These are phyloP conservation scores for Dendryphion nanum DNA, from an alignment of 2,329 filamentous ascomycete species.

Conservation along the genomic window DNA sequence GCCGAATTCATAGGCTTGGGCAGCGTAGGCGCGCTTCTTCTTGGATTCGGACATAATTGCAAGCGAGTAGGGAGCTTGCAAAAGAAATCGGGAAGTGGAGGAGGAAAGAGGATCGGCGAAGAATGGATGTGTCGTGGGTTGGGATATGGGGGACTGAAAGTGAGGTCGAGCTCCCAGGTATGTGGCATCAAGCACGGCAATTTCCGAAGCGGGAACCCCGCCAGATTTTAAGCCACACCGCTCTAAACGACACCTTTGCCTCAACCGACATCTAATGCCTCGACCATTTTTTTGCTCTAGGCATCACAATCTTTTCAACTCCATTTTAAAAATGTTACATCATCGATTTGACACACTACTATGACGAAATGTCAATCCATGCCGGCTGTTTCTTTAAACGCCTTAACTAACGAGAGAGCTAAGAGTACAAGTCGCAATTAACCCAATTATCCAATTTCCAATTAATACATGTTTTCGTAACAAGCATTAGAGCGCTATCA, in stretches of 20 bases:
- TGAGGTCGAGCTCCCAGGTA: conserved; percentile 9
- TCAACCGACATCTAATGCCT: neutral
- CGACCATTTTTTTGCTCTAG: too few species aligned
- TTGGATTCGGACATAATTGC: conserved; percentile 48
- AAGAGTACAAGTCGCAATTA: too few species aligned
- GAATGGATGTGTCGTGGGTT: conserved; percentile 8
- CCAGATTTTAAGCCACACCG: conserved; percentile 1
- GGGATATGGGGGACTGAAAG: conserved; percentile 3
- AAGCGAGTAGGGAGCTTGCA: conserved; percentile 4
- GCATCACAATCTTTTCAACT: too few species aligned
- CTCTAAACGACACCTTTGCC: too few species aligned
- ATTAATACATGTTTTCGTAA: conserved; percentile 16
- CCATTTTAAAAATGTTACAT: too few species aligned
- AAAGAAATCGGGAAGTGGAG: conserved; percentile 8
- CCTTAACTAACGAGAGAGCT: too few species aligned
- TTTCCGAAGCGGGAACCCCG: conserved; percentile 4
- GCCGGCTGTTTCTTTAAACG: too few species aligned
- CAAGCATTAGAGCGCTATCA: conserved; percentile 5
- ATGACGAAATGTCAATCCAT: too few species aligned
- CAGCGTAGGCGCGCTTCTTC: conserved; percentile 94
- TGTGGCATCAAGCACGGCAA: conserved; percentile 35
- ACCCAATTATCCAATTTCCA: too few species aligned
- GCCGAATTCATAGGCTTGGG: conserved; percentile 92
- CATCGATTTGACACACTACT: too few species aligned
- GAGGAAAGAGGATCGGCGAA: conserved; percentile 7